Evolutionary conservation across 176 grass and related monocot species (phyloP).

Genomic region (Musa schizocarpa): DNA sequence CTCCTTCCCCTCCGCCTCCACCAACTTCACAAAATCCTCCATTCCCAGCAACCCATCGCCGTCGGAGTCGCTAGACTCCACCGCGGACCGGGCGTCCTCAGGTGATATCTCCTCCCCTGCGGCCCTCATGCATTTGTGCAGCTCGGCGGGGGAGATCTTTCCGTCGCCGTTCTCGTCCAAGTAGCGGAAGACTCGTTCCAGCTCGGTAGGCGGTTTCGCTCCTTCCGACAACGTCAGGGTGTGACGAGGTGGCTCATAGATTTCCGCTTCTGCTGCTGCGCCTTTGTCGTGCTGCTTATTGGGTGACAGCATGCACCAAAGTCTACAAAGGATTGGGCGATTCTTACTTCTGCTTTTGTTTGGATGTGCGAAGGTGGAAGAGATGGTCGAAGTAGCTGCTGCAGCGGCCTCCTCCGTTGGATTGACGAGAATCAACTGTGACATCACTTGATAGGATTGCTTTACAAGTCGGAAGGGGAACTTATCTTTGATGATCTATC

Average conservation of each 20-base stretch:
- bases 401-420: background rate
- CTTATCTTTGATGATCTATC: too few relatives aligned
- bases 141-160: constrained; percentile 1
- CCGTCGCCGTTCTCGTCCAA: constrained; percentile 13
- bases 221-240: background rate
- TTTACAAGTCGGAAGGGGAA: too few relatives aligned
- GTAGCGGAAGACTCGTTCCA: background rate
- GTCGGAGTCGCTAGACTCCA: constrained; percentile 8
- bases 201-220: background rate
- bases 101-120: background rate
- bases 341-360: background rate
- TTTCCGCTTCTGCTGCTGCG: too few relatives aligned
- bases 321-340: background rate
- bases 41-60: constrained; percentile 1
- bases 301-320: background rate
- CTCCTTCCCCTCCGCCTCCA: constrained; percentile 11
- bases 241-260: background rate
- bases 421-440: background rate
- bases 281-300: background rate
- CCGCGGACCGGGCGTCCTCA: background rate
- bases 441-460: too few relatives aligned
- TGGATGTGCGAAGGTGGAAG: too few relatives aligned
- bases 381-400: background rate
- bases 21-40: constrained; percentile 11
- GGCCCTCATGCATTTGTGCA: constrained; percentile 1